A percentile compares a stretch with the other conserved stretches of the same genome.
These are phyloP conservation scores for Carex kokanica DNA, from an alignment of 176 grass and related monocot genomes.

Conservation along the genomic window DNA sequence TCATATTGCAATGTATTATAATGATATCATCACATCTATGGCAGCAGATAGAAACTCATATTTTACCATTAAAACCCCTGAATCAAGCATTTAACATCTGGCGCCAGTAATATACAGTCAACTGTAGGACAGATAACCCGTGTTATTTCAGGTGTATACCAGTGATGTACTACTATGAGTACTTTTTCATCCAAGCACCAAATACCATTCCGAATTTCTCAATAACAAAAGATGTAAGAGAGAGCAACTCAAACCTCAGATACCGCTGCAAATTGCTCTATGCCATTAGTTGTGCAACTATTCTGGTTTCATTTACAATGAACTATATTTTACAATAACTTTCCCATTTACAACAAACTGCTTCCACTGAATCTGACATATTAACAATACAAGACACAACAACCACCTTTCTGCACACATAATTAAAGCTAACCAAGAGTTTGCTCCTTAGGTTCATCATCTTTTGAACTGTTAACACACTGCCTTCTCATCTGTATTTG, in stretches of 20 bases:
- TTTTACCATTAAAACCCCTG: not conserved
- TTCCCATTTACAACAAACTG: slow-evolving; percentile 6
- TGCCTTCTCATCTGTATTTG: slow-evolving; percentile 37
- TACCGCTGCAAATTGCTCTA: not conserved
- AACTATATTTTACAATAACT: not conserved
- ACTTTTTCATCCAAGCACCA: not conserved
- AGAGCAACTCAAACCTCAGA: not conserved
- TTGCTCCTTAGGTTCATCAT: slow-evolving; percentile 19
- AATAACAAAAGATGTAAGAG: not conserved
- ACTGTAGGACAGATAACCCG: not conserved
- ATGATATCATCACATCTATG: not conserved
- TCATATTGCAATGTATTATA: not conserved
- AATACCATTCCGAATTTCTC: not conserved
- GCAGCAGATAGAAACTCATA: not conserved
- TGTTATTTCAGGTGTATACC: not conserved
- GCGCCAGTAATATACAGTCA: not conserved
- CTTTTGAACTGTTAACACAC: not conserved
- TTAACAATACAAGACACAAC: slow-evolving; percentile 2
- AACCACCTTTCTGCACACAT: not conserved
- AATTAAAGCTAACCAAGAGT: slow-evolving; percentile 19
- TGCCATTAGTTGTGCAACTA: not conserved
- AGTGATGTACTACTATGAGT: not conserved
- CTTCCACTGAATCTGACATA: slow-evolving; percentile 8
- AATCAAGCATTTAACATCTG: not conserved
- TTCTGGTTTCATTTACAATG: slow-evolving; percentile 1